Percentiles rank a stretch among this genome's conserved stretches.
Conservation (phyloP, 441 rosid genomes). For the Pelargonium australe region DNA sequence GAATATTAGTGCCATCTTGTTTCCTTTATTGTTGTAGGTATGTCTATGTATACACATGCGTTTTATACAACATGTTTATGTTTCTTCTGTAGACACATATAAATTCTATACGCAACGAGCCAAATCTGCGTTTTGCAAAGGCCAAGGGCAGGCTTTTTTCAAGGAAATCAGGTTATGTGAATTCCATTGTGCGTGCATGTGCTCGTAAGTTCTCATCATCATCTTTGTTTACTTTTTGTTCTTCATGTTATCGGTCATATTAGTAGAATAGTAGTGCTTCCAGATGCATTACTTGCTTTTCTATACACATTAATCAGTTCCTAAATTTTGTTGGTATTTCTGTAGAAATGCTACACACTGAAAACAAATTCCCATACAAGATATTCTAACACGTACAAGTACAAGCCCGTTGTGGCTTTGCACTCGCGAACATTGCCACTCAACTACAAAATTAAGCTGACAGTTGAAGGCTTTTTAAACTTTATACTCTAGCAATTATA, state of each 20-base stretch:
- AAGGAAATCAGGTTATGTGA: conserved; percentile 74
- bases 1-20: conserved; percentile 9
- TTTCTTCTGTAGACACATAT: conserved; percentile 69
- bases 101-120: conserved; percentile 64
- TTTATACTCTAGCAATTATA: too few species aligned
- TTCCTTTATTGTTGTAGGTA: conserved; percentile 19
- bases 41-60: conserved; percentile 14
- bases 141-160: conserved; percentile 58
- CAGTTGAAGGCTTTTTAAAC: too few species aligned
- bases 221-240: not conserved
- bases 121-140: conserved; percentile 62
- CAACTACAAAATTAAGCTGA: too few species aligned
- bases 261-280: too few species aligned
- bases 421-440: too few species aligned
- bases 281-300: too few species aligned
- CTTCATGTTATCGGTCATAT: not conserved
- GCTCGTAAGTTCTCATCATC: conserved; percentile 58
- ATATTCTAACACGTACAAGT: too few species aligned
- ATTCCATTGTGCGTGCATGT: conserved; percentile 73
- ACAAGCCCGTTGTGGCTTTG: too few species aligned
- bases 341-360: not conserved
- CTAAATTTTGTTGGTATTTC: not conserved
- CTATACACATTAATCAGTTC: too few species aligned
- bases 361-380: too few species aligned
- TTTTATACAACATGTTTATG: conserved; percentile 17